Evolutionary conservation across 2,329 filamentous ascomycete species (phyloP).

Genomic region (Blumeriella jaapii): DNA sequence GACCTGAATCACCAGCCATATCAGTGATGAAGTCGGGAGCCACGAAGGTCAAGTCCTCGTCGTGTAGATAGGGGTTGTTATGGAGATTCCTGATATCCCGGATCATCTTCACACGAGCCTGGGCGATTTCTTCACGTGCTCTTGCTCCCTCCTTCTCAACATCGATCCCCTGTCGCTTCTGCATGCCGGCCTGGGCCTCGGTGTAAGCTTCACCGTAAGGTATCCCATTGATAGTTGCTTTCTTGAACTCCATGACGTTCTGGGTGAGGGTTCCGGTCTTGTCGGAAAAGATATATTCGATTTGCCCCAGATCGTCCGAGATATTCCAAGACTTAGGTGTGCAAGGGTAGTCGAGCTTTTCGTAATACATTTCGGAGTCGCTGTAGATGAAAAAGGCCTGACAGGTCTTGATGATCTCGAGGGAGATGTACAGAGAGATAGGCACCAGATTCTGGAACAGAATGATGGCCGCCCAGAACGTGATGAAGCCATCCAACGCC

Average conservation of each 20-base stretch:
- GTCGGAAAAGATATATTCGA: constrained; percentile 98
- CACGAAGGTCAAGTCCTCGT: constrained; percentile 84
- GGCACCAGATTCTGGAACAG: constrained; percentile 98
- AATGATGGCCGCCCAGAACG: constrained; percentile 91
- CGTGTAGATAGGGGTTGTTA: constrained; percentile 82
- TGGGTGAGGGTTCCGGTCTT: constrained; percentile 86
- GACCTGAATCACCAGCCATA: constrained; percentile 63
- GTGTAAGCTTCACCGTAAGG: constrained; percentile 97
- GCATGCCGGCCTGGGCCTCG: constrained; percentile 92
- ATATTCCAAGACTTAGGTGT: constrained; percentile 99
- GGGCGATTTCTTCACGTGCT: constrained; percentile 66
- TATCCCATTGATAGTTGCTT: constrained; percentile 90
- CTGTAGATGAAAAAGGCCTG: constrained; percentile 98
- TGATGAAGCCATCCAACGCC: constrained; percentile 79
- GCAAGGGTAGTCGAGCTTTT: constrained; percentile 83
- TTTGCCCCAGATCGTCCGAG: constrained; percentile 92
- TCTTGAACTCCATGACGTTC: constrained; percentile 99
- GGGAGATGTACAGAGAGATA: constrained; percentile 92
- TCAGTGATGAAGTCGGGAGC: constrained; percentile 83
- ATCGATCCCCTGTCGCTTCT: constrained; percentile 78
- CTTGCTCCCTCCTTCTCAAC: constrained; percentile 68
- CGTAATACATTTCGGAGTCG: constrained; percentile 95
- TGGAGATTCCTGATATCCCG: constrained; percentile 63
- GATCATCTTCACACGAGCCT: constrained; percentile 63
- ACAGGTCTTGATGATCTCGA: constrained; percentile 86